These are phyloP conservation scores for Corylus heterophylla DNA, from an alignment of 306 rosid species.

Conservation along the genomic window DNA sequence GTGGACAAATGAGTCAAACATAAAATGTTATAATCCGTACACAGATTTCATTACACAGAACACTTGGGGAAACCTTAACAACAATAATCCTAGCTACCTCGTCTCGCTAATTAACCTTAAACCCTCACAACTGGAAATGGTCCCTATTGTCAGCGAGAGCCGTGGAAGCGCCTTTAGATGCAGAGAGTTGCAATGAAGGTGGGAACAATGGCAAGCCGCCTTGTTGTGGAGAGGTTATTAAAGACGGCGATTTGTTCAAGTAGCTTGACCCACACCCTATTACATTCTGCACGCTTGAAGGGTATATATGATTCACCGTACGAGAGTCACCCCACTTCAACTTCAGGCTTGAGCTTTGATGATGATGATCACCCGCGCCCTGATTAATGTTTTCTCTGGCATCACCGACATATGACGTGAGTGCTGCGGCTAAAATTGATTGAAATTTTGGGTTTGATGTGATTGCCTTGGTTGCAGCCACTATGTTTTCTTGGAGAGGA, in stretches of 20 bases:
- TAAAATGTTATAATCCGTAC: neutral
- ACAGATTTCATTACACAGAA: neutral
- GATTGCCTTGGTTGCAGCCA: conserved; percentile 36
- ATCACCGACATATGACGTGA: conserved; percentile 23
- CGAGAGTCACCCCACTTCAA: conserved; percentile 13
- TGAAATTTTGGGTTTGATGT: conserved; percentile 35
- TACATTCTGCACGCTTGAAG: neutral
- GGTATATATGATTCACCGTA: neutral
- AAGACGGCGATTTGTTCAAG: conserved; percentile 29
- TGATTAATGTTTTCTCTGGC: conserved; percentile 20
- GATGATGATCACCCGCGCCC: conserved; percentile 1
- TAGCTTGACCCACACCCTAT: conserved; percentile 22
- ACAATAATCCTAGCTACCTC: neutral
- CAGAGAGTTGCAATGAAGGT: conserved; percentile 3
- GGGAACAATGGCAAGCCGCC: conserved; percentile 16
- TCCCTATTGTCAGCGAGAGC: conserved; percentile 11
- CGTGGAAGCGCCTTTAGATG: conserved; percentile 12
- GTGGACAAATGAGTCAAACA: neutral
- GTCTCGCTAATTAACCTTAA: neutral
- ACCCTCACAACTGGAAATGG: conserved; percentile 8
- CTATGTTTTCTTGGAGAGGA: conserved; percentile 24
- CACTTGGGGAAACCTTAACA: neutral
- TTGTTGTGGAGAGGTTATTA: conserved; percentile 17
- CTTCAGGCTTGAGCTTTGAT: conserved; percentile 8
- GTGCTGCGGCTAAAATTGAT: conserved; percentile 32